phyloP scores from a whole-genome alignment of 495 filamentous ascomycete genomes.

The Aspergillus baeticus region DNA sequence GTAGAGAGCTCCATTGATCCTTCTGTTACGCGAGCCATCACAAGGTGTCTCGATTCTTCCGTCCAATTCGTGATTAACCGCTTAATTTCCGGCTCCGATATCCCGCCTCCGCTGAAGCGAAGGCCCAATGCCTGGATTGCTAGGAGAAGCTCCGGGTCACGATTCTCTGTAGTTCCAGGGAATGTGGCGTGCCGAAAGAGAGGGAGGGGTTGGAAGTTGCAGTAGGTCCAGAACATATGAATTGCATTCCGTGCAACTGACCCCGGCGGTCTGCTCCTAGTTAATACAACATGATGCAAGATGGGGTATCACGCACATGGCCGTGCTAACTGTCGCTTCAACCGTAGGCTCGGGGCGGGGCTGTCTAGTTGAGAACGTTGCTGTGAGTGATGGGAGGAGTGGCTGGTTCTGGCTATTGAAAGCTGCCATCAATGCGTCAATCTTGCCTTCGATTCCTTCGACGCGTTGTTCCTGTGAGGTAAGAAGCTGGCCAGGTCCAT shows the following conservation, averaged over 20 bases:
- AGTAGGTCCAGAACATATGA: neutral
- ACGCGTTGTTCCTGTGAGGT: conserved; percentile 9
- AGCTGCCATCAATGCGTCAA: conserved; percentile 7
- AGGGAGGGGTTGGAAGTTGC: conserved; percentile 9
- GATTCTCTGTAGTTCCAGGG: neutral
- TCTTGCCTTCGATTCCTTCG: conserved; percentile 6
- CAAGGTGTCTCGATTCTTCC: neutral
- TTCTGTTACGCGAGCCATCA: conserved; percentile 4
- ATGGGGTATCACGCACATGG: neutral
- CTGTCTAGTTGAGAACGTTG: neutral
- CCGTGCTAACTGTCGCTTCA: neutral
- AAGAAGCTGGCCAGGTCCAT: neutral
- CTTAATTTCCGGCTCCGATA: neutral
- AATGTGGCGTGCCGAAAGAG: conserved; percentile 6
- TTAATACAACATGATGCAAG: neutral
- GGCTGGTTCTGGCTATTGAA: conserved; percentile 5
- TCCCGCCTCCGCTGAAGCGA: conserved; percentile 1
- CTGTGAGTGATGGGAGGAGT: neutral
- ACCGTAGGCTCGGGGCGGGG: neutral
- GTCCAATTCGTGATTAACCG: conserved; percentile 3
- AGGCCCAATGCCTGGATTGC: conserved; percentile 11
- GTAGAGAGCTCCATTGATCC: conserved; percentile 5
- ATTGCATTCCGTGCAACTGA: neutral
- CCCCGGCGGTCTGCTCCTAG: neutral
- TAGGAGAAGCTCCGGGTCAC: conserved; percentile 8